A percentile compares a stretch with the other conserved stretches of the same genome.
Evolutionary conservation across 2,329 filamentous ascomycete species (phyloP).

Genomic region (Exophiala calicioides): DNA sequence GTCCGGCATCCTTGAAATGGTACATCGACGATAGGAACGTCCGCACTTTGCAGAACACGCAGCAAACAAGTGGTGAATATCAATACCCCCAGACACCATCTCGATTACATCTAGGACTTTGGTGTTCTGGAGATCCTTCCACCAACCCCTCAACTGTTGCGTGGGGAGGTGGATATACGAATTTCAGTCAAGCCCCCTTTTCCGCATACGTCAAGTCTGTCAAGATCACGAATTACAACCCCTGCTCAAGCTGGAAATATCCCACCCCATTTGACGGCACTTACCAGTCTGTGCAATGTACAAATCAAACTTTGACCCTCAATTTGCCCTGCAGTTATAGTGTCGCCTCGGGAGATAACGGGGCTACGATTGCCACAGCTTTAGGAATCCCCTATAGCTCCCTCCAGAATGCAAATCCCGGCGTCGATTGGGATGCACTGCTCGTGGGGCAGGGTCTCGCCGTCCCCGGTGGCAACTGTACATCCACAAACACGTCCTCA

Average conservation of each 20-base stretch:
- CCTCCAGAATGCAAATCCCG: conserved; percentile 24
- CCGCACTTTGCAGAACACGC: conserved; percentile 72
- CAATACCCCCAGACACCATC: conserved; percentile 88
- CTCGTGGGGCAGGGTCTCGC: conserved; percentile 22
- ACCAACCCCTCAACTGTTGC: conserved; percentile 81
- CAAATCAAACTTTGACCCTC: conserved; percentile 26
- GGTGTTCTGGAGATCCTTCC: conserved; percentile 79
- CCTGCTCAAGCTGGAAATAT: conserved; percentile 81
- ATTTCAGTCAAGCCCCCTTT: conserved; percentile 67
- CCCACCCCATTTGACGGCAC: conserved; percentile 68
- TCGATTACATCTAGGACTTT: conserved; percentile 89
- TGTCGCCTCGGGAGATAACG: conserved; percentile 27
- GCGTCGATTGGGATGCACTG: conserved; percentile 27
- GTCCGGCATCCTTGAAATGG: conserved; percentile 81
- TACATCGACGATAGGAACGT: conserved; percentile 75
- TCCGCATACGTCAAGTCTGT: conserved; percentile 71
- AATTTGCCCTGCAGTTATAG: conserved; percentile 26
- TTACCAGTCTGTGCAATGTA: conserved; percentile 73
- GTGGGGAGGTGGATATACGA: conserved; percentile 74
- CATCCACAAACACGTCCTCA: conserved; percentile 17
- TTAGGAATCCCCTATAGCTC: conserved; percentile 23
- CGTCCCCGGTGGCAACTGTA: conserved; percentile 23
- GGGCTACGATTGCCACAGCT: conserved; percentile 25
- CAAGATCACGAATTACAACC: conserved; percentile 76
- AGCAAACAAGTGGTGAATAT: conserved; percentile 56